Conservation (phyloP, 208 protist species). For the Leptomonas seymouri region DNA sequence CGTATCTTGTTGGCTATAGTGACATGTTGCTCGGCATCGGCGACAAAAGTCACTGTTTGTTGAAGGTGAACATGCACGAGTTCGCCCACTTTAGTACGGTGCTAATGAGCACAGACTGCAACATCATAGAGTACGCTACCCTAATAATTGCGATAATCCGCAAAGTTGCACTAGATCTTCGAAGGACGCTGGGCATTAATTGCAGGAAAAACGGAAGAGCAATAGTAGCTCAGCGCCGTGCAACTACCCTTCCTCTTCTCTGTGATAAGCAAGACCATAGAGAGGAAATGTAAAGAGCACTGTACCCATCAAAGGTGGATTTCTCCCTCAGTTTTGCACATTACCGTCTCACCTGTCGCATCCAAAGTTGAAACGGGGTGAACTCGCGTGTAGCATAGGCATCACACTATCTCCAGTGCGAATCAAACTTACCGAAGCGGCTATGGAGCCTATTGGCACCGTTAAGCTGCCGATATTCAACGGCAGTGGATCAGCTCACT, state of each 20-base stretch:
- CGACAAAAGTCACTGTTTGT: conserved; percentile 41
- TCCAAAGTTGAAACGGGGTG: no score
- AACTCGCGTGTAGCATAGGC: no score
- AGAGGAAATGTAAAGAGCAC: no score
- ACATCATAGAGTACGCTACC: conserved; percentile 46
- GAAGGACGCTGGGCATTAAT: no score
- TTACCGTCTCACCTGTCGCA: no score
- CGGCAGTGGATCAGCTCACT: conserved; percentile 28
- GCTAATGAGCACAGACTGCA: conserved; percentile 49
- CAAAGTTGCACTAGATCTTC: conserved; percentile 20
- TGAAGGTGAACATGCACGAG: conserved; percentile 40
- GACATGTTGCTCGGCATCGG: conserved; percentile 32
- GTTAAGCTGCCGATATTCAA: conserved; percentile 22
- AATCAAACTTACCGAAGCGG: conserved; percentile 41
- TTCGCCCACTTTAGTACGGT: conserved; percentile 52
- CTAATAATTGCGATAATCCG: conserved; percentile 54
- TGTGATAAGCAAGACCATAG: no score
- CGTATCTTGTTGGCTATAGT: conserved; percentile 42
- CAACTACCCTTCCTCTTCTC: no score
- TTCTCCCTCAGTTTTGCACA: no score
- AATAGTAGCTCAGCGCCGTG: no score
- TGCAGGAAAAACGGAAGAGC: no score
- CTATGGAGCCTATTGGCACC: conserved; percentile 12
- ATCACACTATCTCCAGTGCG: no score
- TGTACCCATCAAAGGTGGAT: no score